A percentile compares a stretch with the other conserved stretches of the same genome.
phyloP scores from a whole-genome alignment of 2,329 filamentous ascomycete species.

The Parascedosporium putredinis region DNA sequence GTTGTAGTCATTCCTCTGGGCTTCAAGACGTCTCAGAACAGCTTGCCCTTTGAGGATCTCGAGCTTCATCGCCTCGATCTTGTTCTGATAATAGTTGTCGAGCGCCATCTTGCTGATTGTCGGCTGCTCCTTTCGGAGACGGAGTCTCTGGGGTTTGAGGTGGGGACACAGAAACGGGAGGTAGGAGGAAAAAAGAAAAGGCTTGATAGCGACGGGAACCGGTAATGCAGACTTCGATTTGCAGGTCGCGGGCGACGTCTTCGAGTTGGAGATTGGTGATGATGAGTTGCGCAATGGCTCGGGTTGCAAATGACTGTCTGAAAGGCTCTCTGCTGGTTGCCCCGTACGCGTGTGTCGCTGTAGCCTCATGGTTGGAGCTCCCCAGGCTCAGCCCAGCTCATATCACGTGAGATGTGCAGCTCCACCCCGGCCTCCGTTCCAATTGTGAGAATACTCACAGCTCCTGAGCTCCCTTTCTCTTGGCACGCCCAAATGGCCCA shows the following conservation, averaged over 20 bases:
- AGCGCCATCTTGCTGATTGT: constrained; percentile 62
- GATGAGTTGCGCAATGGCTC: background rate
- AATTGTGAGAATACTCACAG: background rate
- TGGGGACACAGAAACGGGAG: background rate
- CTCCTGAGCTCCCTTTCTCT: too few relatives aligned
- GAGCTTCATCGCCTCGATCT: constrained; percentile 99
- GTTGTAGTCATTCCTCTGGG: constrained; percentile 98
- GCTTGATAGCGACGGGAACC: too few relatives aligned
- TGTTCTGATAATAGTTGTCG: constrained; percentile 99
- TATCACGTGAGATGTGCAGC: constrained; percentile 1
- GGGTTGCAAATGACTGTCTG: constrained; percentile 2
- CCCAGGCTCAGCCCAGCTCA: background rate
- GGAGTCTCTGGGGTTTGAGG: background rate
- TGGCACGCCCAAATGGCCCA: too few relatives aligned
- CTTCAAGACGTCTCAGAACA: constrained; percentile 85
- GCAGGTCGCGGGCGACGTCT: too few relatives aligned
- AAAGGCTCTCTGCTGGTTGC: background rate
- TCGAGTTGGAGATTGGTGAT: background rate
- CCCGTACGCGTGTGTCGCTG: constrained; percentile 5
- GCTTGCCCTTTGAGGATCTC: constrained; percentile 99
- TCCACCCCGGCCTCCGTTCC: background rate
- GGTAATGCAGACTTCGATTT: too few relatives aligned
- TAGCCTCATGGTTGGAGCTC: constrained; percentile 2
- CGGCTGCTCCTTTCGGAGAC: constrained; percentile 1
- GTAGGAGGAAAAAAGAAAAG: too few relatives aligned